A percentile compares a stretch with the other conserved stretches of the same genome.
These are phyloP conservation scores for Boletus semigastroideus DNA, from an alignment of 1,284 basidiomycete species.

Conservation along the genomic window DNA sequence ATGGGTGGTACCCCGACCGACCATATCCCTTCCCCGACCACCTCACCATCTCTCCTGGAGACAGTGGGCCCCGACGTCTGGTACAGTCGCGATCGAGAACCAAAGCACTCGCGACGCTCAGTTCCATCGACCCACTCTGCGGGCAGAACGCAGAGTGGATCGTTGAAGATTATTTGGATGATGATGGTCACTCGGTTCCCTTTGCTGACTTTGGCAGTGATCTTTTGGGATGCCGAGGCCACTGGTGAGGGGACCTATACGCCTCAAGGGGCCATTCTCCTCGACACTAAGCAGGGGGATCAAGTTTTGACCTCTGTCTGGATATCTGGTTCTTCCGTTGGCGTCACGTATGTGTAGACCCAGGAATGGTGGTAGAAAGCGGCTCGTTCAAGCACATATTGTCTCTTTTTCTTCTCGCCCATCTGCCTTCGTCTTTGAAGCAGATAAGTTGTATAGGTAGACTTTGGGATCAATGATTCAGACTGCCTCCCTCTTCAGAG, in stretches of 20 bases:
- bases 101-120: neutral
- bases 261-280: neutral
- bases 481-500: too few relatives aligned
- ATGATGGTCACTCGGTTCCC: neutral
- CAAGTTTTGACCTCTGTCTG: neutral
- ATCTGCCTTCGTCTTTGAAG: too few relatives aligned
- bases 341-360: too few relatives aligned
- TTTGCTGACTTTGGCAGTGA: neutral
- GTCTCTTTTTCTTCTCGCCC: too few relatives aligned
- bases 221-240: neutral
- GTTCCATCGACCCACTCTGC: neutral
- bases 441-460: too few relatives aligned
- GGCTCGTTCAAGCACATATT: too few relatives aligned
- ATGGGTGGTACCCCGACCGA: neutral
- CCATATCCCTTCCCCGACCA: neutral
- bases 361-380: too few relatives aligned
- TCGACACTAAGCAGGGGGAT: slow-evolving; percentile 2
- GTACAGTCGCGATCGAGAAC: neutral
- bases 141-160: slow-evolving; percentile 8
- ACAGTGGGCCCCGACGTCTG: neutral
- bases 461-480: too few relatives aligned
- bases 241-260: neutral
- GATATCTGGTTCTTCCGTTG: too few relatives aligned
- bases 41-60: slow-evolving; percentile 3
- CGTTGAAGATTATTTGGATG: neutral